Conservation (phyloP, 768 basidiomycete species). For the Sporobolomyces phaffii region DNA sequence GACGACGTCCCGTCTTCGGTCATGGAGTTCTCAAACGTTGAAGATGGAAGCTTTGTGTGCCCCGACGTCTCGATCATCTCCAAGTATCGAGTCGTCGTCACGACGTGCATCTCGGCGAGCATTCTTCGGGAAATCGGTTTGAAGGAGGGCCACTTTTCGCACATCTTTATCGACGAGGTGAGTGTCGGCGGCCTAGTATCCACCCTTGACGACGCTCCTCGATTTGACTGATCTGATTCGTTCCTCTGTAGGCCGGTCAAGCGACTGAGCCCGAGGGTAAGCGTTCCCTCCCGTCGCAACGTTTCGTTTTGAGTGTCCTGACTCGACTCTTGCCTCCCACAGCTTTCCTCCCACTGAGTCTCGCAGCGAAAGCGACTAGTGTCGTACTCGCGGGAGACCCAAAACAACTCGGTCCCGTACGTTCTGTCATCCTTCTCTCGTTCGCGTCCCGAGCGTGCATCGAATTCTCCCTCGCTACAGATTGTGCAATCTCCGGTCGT, state of each 20-base stretch:
- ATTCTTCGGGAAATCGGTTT: slow-evolving; percentile 8
- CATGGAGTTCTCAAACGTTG: slow-evolving; percentile 1
- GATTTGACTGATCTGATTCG: background rate
- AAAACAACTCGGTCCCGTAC: slow-evolving; percentile 46
- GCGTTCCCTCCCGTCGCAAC: no score
- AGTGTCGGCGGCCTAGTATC: background rate
- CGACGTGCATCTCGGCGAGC: slow-evolving; percentile 38
- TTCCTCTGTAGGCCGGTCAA: slow-evolving; percentile 9
- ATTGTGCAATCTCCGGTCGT: slow-evolving; percentile 41
- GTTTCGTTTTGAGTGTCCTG: no score
- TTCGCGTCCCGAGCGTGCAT: background rate
- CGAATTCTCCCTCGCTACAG: background rate
- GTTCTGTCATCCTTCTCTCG: background rate
- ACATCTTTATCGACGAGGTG: slow-evolving; percentile 30
- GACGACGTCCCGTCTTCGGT: slow-evolving; percentile 39
- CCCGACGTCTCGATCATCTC: slow-evolving; percentile 35
- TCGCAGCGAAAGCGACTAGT: slow-evolving; percentile 19
- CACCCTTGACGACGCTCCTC: no score
- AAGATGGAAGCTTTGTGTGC: slow-evolving; percentile 35
- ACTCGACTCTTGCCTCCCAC: background rate
- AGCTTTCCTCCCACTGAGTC: slow-evolving; percentile 23
- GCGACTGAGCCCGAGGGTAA: slow-evolving; percentile 22
- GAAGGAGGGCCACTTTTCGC: slow-evolving; percentile 2
- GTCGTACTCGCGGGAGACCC: slow-evolving; percentile 46
- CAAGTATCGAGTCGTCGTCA: slow-evolving; percentile 43